These are phyloP conservation scores for Piloderma croceum DNA, from an alignment of 768 basidiomycete genomes.

Conservation along the genomic window DNA sequence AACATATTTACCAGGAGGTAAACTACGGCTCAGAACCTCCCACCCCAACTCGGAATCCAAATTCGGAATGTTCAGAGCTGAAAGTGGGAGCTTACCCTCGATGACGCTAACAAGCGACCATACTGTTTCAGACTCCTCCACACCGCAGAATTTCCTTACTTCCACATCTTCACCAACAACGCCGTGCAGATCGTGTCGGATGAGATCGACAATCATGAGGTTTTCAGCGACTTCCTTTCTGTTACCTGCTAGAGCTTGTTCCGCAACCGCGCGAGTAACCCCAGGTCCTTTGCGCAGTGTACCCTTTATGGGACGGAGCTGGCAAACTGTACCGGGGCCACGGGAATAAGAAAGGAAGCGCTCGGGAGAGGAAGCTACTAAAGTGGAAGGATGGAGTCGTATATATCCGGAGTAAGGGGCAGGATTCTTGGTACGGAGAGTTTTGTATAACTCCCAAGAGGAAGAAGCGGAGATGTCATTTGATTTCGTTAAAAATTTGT, in stretches of 20 bases:
- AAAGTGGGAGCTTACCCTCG: conserved; percentile 52
- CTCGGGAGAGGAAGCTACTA: conserved; percentile 88
- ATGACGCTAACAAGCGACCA: conserved; percentile 96
- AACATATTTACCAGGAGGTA: conserved; percentile 68
- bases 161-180: conserved; percentile 77
- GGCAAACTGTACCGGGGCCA: conserved; percentile 57
- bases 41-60: conserved; percentile 58
- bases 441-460: conserved; percentile 73
- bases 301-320: conserved; percentile 93
- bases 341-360: conserved; percentile 82
- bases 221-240: conserved; percentile 94
- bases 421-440: conserved; percentile 70
- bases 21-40: conserved; percentile 69
- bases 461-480: conserved; percentile 26
- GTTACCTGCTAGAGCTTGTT: conserved; percentile 55
- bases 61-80: conserved; percentile 24
- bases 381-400: conserved; percentile 67
- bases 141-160: conserved; percentile 78
- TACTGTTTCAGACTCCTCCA: conserved; percentile 91
- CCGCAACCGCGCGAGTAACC: conserved; percentile 60
- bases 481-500: conserved; percentile 22
- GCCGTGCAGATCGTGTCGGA: conserved; percentile 85
- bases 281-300: conserved; percentile 70
- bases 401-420: conserved; percentile 85
- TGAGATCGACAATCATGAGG: conserved; percentile 96